Percentiles rank a stretch among this genome's conserved stretches.
phyloP scores from a whole-genome alignment of 768 basidiomycete species.

The Lactarius trivialis region DNA sequence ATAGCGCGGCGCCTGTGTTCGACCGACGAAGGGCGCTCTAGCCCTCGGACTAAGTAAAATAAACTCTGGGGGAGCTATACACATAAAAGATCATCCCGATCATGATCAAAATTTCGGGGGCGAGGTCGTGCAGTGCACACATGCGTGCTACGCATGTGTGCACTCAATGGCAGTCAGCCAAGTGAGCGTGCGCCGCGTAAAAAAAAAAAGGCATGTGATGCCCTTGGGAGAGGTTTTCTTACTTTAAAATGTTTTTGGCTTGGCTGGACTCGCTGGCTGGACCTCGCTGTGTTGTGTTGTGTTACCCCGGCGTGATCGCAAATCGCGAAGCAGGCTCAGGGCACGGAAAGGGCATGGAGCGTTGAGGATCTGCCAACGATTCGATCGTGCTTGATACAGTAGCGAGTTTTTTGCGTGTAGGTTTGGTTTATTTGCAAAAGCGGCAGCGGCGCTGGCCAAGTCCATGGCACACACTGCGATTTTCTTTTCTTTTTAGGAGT shows the following conservation, averaged over 20 bases:
- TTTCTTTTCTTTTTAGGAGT: too few species aligned
- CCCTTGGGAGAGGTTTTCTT: too few species aligned
- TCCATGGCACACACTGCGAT: not conserved
- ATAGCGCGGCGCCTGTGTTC: not conserved
- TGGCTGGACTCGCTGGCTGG: too few species aligned
- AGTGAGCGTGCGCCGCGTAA: slow-evolving; percentile 4
- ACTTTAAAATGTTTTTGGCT: not conserved
- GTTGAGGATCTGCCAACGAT: not conserved
- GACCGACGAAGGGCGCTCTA: not conserved
- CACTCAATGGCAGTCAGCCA: not conserved
- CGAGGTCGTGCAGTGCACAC: not conserved
- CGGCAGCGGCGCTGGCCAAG: not conserved
- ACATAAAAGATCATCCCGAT: not conserved
- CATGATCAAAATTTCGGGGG: not conserved
- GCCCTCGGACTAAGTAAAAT: not conserved
- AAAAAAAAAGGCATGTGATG: not conserved
- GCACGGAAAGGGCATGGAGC: not conserved
- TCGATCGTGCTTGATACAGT: not conserved
- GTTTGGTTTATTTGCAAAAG: not conserved
- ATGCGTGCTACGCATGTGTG: not conserved
- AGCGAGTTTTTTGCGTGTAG: not conserved
- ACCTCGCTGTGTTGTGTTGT: not conserved
- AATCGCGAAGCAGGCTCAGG: not conserved
- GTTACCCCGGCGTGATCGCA: not conserved
- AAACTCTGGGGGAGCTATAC: not conserved